A percentile compares a stretch with the other conserved stretches of the same genome.
These are phyloP conservation scores for Teunomyces atbi DNA, from an alignment of 805 yeast species.

Conservation along the genomic window DNA sequence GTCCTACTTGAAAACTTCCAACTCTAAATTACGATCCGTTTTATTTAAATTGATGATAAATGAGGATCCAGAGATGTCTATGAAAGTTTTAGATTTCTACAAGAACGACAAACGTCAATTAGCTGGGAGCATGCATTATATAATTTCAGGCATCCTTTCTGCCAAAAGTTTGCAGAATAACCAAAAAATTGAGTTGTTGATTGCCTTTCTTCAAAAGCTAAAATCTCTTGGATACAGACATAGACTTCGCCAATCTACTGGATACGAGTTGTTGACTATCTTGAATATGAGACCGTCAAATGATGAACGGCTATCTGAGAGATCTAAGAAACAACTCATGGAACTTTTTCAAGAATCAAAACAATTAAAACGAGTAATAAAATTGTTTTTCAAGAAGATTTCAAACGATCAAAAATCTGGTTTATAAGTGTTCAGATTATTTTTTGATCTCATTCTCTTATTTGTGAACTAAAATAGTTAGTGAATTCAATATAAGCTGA, in stretches of 20 bases:
- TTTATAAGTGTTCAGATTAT: neutral
- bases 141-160: constrained; percentile 28
- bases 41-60: constrained; percentile 26
- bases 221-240: constrained; percentile 19
- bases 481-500: constrained; percentile 1
- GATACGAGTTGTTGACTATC: constrained; percentile 14
- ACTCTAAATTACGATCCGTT: constrained; percentile 13
- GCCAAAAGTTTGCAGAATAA: constrained; percentile 14
- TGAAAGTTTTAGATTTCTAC: constrained; percentile 24
- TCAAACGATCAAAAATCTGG: neutral
- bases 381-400: neutral
- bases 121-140: constrained; percentile 15
- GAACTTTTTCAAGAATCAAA: constrained; percentile 4
- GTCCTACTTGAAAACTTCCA: constrained; percentile 13
- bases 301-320: neutral
- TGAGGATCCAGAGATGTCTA: constrained; percentile 24
- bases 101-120: constrained; percentile 18
- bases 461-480: constrained; percentile 24
- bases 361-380: constrained; percentile 6
- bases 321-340: constrained; percentile 1
- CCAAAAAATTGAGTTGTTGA: constrained; percentile 18
- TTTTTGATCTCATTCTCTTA: constrained; percentile 25
- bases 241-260: constrained; percentile 13
- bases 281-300: neutral
- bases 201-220: constrained; percentile 16